phyloP scores from a whole-genome alignment of 2,329 filamentous ascomycete species.

The Botrytis aclada region DNA sequence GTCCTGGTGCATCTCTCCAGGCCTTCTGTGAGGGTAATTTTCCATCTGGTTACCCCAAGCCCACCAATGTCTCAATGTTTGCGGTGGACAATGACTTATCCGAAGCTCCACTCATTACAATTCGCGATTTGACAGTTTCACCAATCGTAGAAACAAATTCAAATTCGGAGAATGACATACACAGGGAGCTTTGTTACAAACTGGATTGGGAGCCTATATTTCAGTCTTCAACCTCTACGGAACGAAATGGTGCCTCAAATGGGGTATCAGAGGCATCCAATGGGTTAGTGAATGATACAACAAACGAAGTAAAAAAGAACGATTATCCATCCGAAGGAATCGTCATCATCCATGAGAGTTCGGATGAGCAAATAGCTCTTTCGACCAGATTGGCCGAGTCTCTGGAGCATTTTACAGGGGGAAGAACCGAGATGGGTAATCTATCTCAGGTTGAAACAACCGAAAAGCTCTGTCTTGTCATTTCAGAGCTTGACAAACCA shows the following conservation, averaged over 20 bases:
- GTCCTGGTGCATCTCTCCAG: slow-evolving; percentile 38
- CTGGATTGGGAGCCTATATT: slow-evolving; percentile 45
- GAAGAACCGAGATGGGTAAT: not conserved
- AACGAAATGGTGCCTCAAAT: slow-evolving; percentile 33
- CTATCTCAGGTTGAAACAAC: slow-evolving; percentile 36
- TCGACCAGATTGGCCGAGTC: not conserved
- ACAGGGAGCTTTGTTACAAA: slow-evolving; percentile 49
- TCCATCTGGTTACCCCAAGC: slow-evolving; percentile 29
- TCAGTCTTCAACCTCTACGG: slow-evolving; percentile 31
- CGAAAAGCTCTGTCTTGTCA: slow-evolving; percentile 43
- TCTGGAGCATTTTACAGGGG: slow-evolving; percentile 11
- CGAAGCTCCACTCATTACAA: slow-evolving; percentile 39
- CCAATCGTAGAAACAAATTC: slow-evolving; percentile 42
- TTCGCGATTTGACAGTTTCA: slow-evolving; percentile 42
- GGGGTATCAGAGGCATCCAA: not conserved
- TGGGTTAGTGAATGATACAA: not conserved
- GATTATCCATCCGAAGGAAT: not conserved
- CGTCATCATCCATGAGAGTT: not conserved
- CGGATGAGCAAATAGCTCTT: not conserved
- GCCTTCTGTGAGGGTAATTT: slow-evolving; percentile 41
- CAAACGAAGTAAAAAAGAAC: not conserved
- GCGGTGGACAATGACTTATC: slow-evolving; percentile 34
- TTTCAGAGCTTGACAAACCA: slow-evolving; percentile 44
- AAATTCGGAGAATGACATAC: slow-evolving; percentile 32
- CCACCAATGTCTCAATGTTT: slow-evolving; percentile 43